Evolutionary conservation across 305 asterid genomes (phyloP).

Genomic region (Withania somnifera): DNA sequence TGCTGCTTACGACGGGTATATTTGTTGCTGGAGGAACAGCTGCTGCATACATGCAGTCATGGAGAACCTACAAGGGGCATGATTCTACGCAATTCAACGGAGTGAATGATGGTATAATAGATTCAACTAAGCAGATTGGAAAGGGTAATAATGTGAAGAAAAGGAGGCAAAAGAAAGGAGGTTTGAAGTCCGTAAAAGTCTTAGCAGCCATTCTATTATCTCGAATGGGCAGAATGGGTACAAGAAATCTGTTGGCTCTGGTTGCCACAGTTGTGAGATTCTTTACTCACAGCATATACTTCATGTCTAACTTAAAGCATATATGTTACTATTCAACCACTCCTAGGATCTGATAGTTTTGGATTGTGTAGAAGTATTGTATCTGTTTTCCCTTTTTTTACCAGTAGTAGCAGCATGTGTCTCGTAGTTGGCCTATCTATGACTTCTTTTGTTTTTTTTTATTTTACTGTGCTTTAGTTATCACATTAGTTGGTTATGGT

Average conservation of each 20-base stretch:
- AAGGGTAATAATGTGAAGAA: slow-evolving; percentile 45
- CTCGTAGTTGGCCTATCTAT: too few species aligned
- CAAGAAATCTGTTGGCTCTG: slow-evolving; percentile 62
- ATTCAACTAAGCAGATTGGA: slow-evolving; percentile 30
- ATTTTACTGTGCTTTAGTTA: too few species aligned
- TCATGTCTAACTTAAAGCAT: background rate
- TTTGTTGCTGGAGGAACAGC: slow-evolving; percentile 91
- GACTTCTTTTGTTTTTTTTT: too few species aligned
- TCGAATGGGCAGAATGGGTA: slow-evolving; percentile 78
- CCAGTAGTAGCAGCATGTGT: too few species aligned
- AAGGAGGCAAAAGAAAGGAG: slow-evolving; percentile 76
- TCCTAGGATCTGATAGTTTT: background rate
- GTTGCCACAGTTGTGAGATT: slow-evolving; percentile 77
- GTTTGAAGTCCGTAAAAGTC: slow-evolving; percentile 80
- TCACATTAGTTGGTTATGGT: too few species aligned
- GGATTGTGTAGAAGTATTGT: background rate
- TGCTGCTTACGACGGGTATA: slow-evolving; percentile 77
- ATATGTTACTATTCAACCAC: background rate
- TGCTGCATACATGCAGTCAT: slow-evolving; percentile 68
- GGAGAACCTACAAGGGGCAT: slow-evolving; percentile 30
- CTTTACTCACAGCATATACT: slow-evolving; percentile 8
- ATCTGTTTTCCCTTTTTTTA: too few species aligned
- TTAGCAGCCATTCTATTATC: slow-evolving; percentile 84
- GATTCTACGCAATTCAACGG: slow-evolving; percentile 44
- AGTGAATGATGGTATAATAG: slow-evolving; percentile 24